phyloP scores from a whole-genome alignment of 2,329 filamentous ascomycete genomes.

The Fusarium succisae region DNA sequence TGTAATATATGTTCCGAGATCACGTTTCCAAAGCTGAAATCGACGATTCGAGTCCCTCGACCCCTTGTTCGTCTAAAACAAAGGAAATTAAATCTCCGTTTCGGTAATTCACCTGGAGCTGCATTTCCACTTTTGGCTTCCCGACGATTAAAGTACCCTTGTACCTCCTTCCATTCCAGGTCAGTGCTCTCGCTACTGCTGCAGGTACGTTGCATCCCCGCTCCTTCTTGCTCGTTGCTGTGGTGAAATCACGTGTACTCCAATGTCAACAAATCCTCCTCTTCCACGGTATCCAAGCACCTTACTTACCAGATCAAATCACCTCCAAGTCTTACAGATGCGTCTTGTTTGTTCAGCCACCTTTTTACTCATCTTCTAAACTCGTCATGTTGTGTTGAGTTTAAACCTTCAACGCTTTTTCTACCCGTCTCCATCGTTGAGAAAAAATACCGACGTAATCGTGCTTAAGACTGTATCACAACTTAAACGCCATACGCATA shows the following conservation, averaged over 20 bases:
- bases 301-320: neutral
- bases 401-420: slow-evolving; percentile 9
- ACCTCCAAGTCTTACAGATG: slow-evolving; percentile 2
- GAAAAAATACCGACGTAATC: slow-evolving; percentile 9
- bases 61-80: slow-evolving; percentile 17
- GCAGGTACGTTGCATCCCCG: slow-evolving; percentile 37
- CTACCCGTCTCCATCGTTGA: neutral
- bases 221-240: slow-evolving; percentile 41
- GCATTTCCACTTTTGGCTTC: slow-evolving; percentile 22
- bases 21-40: neutral
- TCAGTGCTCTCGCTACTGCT: slow-evolving; percentile 30
- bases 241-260: slow-evolving; percentile 47
- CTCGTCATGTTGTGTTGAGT: slow-evolving; percentile 16
- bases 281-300: neutral
- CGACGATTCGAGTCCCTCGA: slow-evolving; percentile 8
- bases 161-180: slow-evolving; percentile 29
- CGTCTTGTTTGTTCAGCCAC: slow-evolving; percentile 29
- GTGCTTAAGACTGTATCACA: slow-evolving; percentile 10
- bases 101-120: slow-evolving; percentile 6
- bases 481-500: slow-evolving; percentile 17
- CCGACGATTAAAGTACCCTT: slow-evolving; percentile 13
- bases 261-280: slow-evolving; percentile 41
- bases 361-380: neutral
- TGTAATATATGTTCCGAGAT: neutral
- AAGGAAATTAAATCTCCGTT: slow-evolving; percentile 30